A percentile compares a stretch with the other conserved stretches of the same genome.
Conservation (phyloP, 2,329 filamentous ascomycete genomes). For the Aspergillus calidoustus region DNA sequence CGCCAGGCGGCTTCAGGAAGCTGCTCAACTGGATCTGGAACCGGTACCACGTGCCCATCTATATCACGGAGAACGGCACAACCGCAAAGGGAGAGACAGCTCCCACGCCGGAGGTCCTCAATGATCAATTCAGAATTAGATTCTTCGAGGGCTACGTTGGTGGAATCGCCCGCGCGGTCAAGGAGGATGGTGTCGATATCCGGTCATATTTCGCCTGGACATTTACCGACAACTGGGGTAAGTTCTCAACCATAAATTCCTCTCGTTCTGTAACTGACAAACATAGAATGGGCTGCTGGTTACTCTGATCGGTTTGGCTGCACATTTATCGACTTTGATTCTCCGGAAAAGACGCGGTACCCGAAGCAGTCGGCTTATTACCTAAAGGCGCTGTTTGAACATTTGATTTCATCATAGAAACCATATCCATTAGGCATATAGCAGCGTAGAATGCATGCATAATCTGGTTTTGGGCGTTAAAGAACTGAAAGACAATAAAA, state of each 20-base stretch:
- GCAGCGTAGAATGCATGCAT: neutral
- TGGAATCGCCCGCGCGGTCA: constrained; percentile 59
- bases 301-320: constrained; percentile 81
- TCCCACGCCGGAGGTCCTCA: constrained; percentile 67
- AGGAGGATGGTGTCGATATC: constrained; percentile 73
- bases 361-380: constrained; percentile 78
- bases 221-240: constrained; percentile 67
- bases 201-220: constrained; percentile 80
- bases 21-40: constrained; percentile 73
- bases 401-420: constrained; percentile 53
- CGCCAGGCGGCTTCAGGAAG: constrained; percentile 72
- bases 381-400: constrained; percentile 70
- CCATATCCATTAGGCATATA: neutral
- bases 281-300: constrained; percentile 76
- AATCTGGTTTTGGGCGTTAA: neutral
- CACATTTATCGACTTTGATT: constrained; percentile 75
- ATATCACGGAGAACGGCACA: constrained; percentile 83
- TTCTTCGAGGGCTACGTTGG: constrained; percentile 76
- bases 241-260: constrained; percentile 32
- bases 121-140: constrained; percentile 75
- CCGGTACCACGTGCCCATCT: constrained; percentile 75
- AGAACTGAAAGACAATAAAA: neutral
- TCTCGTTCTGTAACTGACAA: neutral
- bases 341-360: constrained; percentile 69
- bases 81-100: constrained; percentile 78